A percentile compares a stretch with the other conserved stretches of the same genome.
Evolutionary conservation across 1,284 basidiomycete genomes (phyloP).

Genomic region (Sutorius eximius): DNA sequence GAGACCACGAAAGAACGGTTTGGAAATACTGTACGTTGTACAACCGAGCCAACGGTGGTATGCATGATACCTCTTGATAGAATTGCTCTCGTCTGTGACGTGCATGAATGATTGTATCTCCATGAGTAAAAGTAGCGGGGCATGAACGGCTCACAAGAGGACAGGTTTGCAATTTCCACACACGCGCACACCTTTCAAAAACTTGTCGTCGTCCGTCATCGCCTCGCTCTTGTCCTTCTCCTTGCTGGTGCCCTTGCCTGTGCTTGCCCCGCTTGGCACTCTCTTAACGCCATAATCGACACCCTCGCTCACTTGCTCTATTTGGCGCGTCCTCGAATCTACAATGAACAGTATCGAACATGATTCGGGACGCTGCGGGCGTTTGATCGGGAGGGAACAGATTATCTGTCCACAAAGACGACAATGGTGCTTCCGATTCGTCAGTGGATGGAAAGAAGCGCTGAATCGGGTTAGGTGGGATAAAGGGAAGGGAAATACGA

Average conservation of each 20-base stretch:
- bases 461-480: conserved; percentile 36
- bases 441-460: conserved; percentile 83
- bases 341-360: conserved; percentile 83
- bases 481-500: conserved; percentile 13
- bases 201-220: conserved; percentile 68
- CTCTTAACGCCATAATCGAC: conserved; percentile 80
- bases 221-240: conserved; percentile 40
- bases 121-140: background rate
- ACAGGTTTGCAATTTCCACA: conserved; percentile 80
- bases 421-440: conserved; percentile 96
- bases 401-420: conserved; percentile 91
- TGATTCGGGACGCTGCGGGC: conserved; percentile 61
- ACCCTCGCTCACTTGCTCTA: conserved; percentile 85
- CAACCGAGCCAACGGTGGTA: conserved; percentile 66
- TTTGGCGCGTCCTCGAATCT: conserved; percentile 68
- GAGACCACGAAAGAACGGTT: background rate
- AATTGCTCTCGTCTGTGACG: conserved; percentile 73
- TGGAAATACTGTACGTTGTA: conserved; percentile 56
- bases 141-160: conserved; percentile 59
- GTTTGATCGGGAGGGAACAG: conserved; percentile 85
- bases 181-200: conserved; percentile 80
- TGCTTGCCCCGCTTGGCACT: conserved; percentile 31
- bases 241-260: conserved; percentile 36
- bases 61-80: conserved; percentile 61
- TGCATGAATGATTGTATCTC: background rate